These are phyloP conservation scores for Schizosaccharomyces osmophilus DNA, from an alignment of 805 yeast genomes.

Conservation along the genomic window DNA sequence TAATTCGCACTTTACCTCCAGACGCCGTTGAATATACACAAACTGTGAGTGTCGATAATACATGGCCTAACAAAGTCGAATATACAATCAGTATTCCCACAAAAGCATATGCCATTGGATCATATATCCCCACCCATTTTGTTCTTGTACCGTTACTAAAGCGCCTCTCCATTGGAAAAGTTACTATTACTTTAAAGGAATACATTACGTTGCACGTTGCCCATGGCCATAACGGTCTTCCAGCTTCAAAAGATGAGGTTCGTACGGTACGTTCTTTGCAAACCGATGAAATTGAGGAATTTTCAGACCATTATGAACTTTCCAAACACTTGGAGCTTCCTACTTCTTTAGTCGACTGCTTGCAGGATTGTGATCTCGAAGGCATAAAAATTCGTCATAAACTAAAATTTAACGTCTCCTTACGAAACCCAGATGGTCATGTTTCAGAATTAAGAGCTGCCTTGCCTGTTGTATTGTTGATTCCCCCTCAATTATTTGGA, in stretches of 20 bases:
- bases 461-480: constrained; percentile 51
- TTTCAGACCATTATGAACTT: constrained; percentile 47
- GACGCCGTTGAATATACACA: constrained; percentile 75
- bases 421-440: constrained; percentile 77
- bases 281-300: constrained; percentile 12
- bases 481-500: constrained; percentile 62
- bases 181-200: constrained; percentile 46
- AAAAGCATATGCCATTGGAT: constrained; percentile 76
- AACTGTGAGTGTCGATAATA: constrained; percentile 78
- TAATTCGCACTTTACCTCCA: constrained; percentile 65
- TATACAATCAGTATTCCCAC: constrained; percentile 69
- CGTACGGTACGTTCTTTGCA: constrained; percentile 29
- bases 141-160: constrained; percentile 56
- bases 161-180: constrained; percentile 55
- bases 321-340: constrained; percentile 40
- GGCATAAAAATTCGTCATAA: constrained; percentile 72
- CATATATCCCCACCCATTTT: constrained; percentile 43
- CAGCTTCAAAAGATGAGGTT: constrained; percentile 29
- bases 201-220: constrained; percentile 21
- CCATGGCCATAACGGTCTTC: constrained; percentile 28
- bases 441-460: constrained; percentile 79
- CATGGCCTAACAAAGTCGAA: constrained; percentile 88
- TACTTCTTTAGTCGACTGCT: constrained; percentile 41
- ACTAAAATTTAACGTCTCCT: constrained; percentile 52
- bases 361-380: constrained; percentile 66